These are phyloP conservation scores for Stephania yunnanensis DNA, from an alignment of 164 flowering plant genomes.

Conservation along the genomic window DNA sequence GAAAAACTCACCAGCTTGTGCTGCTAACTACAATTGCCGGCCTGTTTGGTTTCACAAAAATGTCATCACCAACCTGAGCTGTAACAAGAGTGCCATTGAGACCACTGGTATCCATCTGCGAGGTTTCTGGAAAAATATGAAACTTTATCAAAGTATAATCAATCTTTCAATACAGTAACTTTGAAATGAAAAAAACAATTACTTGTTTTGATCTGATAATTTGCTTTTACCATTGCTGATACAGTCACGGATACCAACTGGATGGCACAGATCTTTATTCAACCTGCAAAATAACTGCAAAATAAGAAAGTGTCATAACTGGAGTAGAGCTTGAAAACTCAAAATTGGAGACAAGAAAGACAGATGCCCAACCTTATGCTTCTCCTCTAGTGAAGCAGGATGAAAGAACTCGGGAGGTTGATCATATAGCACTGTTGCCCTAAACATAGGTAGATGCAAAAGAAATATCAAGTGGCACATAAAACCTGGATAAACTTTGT, in stretches of 20 bases:
- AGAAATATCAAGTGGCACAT: background rate
- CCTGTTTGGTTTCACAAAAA: conserved; percentile 53
- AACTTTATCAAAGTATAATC: background rate
- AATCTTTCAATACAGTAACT: background rate
- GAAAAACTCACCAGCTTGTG: conserved; percentile 76
- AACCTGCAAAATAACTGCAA: conserved; percentile 78
- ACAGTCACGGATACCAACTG: conserved; percentile 53
- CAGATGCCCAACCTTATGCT: conserved; percentile 55
- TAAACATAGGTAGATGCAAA: conserved; percentile 21
- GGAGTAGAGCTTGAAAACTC: background rate
- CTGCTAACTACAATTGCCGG: conserved; percentile 93
- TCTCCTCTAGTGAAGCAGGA: conserved; percentile 69
- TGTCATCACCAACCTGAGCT: conserved; percentile 28
- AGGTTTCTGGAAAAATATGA: conserved; percentile 23
- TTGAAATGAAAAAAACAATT: background rate
- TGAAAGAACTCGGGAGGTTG: conserved; percentile 95
- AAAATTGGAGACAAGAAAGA: background rate
- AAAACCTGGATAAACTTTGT: background rate
- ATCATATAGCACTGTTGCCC: conserved; percentile 90
- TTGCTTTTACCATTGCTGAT: conserved; percentile 51
- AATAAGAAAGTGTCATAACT: conserved; percentile 13
- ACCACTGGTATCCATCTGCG: conserved; percentile 10
- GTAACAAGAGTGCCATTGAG: conserved; percentile 47
- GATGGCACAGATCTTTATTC: conserved; percentile 30
- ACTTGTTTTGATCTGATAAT: background rate